Conservation (phyloP, 225 moss, liverwort and hornwort species). For the Bryoerythrophyllum caledonicum region DNA sequence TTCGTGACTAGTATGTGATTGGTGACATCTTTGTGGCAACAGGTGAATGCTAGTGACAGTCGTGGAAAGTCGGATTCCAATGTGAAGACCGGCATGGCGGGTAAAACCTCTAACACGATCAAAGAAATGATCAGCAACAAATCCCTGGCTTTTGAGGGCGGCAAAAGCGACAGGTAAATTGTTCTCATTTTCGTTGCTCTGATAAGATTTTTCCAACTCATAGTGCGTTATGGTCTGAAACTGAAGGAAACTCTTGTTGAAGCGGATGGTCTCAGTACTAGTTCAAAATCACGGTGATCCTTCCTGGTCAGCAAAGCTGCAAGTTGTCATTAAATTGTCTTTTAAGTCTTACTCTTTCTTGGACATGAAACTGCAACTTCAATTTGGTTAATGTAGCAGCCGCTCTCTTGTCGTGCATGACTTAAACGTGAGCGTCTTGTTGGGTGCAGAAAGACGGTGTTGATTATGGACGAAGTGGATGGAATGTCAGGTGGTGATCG, state of each 20-base stretch:
- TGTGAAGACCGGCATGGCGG: constrained; percentile 74
- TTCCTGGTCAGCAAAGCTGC: constrained; percentile 14
- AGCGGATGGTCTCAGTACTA: not conserved
- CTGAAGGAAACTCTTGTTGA: constrained; percentile 6
- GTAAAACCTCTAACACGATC: constrained; percentile 89
- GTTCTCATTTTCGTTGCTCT: constrained; percentile 5
- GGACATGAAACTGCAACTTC: not conserved
- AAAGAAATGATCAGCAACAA: constrained; percentile 98
- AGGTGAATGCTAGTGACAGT: constrained; percentile 98
- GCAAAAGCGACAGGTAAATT: constrained; percentile 40
- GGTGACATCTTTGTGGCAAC: constrained; percentile 13
- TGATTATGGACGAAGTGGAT: constrained; percentile 99
- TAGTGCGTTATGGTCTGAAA: not conserved
- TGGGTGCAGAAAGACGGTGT: constrained; percentile 70
- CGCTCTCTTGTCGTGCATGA: not conserved
- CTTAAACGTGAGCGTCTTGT: constrained; percentile 15
- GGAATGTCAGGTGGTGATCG: constrained; percentile 99
- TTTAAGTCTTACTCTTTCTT: constrained; percentile 9
- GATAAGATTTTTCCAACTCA: not conserved
- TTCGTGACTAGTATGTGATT: constrained; percentile 7
- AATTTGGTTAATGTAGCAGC: not conserved
- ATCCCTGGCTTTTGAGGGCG: constrained; percentile 61
- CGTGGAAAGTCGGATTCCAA: constrained; percentile 95
- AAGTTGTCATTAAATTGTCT: constrained; percentile 15
- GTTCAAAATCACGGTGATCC: not conserved